phyloP scores from a whole-genome alignment of 305 asterid genomes.

The Solanum hybrid region DNA sequence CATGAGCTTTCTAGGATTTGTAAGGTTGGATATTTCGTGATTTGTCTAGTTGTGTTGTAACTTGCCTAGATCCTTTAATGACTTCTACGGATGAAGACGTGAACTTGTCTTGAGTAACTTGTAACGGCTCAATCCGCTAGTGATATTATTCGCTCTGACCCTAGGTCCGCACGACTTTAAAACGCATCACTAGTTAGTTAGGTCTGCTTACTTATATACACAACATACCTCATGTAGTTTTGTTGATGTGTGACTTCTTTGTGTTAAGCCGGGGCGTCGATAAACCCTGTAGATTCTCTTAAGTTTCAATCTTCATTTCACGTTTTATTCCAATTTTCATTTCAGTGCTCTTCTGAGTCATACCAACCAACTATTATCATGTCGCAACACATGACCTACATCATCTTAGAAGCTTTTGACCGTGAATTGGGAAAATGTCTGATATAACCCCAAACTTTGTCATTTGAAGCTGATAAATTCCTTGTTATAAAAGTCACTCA shows the following conservation, averaged over 20 bases:
- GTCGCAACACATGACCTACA: not conserved
- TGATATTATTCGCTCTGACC: too few relatives aligned
- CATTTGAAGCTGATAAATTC: not conserved
- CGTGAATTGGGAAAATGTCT: too few relatives aligned
- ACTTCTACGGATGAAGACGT: not conserved
- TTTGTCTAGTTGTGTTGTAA: not conserved
- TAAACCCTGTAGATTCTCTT: not conserved
- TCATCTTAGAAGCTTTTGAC: not conserved
- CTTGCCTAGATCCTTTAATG: not conserved
- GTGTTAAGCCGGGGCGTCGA: too few relatives aligned
- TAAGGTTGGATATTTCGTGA: not conserved
- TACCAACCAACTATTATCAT: not conserved
- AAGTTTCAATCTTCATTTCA: not conserved
- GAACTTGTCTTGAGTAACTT: not conserved
- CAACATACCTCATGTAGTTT: not conserved
- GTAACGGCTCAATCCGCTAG: not conserved
- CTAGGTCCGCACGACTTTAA: not conserved
- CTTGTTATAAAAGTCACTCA: too few relatives aligned
- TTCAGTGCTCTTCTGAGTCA: not conserved
- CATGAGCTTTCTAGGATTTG: not conserved
- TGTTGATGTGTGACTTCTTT: not conserved
- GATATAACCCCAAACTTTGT: too few relatives aligned
- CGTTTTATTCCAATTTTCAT: not conserved
- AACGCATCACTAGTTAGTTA: not conserved
- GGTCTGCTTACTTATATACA: not conserved